A percentile compares a stretch with the other conserved stretches of the same genome.
Evolutionary conservation across 2,329 filamentous ascomycete genomes (phyloP).

Genomic region (Fusarium heterosporum): DNA sequence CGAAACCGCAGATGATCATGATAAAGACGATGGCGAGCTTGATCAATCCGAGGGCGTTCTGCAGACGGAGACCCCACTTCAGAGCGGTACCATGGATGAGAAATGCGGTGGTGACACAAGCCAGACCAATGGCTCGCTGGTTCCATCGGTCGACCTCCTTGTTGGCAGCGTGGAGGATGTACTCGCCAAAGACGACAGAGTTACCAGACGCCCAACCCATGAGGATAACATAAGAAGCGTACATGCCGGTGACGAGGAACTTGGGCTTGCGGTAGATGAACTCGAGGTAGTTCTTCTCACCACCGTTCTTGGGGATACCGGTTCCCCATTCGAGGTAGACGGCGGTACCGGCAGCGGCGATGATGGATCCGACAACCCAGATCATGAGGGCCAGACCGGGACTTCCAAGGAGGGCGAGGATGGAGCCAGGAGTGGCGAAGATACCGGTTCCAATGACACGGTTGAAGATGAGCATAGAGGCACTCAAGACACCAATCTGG

Average conservation of each 20-base stretch:
- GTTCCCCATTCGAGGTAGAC: constrained; percentile 76
- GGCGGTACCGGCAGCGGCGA: constrained; percentile 71
- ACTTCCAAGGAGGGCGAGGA: constrained; percentile 67
- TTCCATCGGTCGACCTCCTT: constrained; percentile 74
- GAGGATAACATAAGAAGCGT: constrained; percentile 70
- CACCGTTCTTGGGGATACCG: constrained; percentile 72
- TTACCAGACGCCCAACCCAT: constrained; percentile 75
- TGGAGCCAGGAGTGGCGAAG: constrained; percentile 71
- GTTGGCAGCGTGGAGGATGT: constrained; percentile 73
- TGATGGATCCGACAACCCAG: constrained; percentile 72
- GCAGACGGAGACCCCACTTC: constrained; percentile 74
- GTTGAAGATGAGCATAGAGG: constrained; percentile 72
- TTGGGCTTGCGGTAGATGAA: constrained; percentile 70
- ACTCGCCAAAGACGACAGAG: constrained; percentile 77
- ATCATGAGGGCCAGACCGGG: constrained; percentile 72
- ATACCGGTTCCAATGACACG: constrained; percentile 76
- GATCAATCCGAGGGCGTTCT: constrained; percentile 73
- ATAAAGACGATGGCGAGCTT: constrained; percentile 75
- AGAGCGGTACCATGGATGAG: constrained; percentile 72
- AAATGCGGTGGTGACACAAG: constrained; percentile 73
- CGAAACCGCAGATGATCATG: constrained; percentile 72
- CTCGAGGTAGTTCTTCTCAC: constrained; percentile 76
- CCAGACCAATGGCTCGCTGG: constrained; percentile 74
- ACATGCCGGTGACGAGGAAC: constrained; percentile 71
- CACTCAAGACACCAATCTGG: constrained; percentile 66